Conservation (phyloP, 2,329 filamentous ascomycete genomes). For the Mollisia scopiformis region DNA sequence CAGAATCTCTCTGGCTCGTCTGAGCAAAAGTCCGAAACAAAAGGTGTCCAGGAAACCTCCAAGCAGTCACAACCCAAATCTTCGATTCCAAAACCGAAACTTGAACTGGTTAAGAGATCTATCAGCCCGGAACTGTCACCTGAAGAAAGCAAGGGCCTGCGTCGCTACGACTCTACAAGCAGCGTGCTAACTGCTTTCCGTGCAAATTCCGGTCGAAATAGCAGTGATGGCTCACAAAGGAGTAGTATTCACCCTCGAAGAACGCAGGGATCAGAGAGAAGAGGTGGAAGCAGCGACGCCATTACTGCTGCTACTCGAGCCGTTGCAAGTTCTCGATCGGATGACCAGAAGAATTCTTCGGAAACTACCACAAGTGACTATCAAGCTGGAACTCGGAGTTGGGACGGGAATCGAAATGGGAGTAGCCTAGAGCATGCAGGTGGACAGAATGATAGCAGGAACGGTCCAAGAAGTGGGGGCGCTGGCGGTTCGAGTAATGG, state of each 20-base stretch:
- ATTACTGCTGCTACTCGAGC: background rate
- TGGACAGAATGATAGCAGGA: background rate
- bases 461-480: background rate
- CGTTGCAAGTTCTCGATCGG: background rate
- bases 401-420: background rate
- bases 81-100: background rate
- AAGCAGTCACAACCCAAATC: background rate
- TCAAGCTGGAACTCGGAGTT: background rate
- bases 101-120: background rate
- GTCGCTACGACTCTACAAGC: background rate
- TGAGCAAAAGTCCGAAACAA: background rate
- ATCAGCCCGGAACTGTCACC: background rate
- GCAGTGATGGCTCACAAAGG: background rate
- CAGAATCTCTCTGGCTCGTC: background rate
- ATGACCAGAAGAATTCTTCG: background rate
- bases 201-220: background rate
- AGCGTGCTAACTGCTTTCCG: background rate
- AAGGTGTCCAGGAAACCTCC: background rate
- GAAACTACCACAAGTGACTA: background rate
- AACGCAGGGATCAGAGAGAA: background rate
- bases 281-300: background rate
- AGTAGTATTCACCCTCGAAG: background rate
- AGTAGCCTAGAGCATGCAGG: background rate
- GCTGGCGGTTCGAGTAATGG: background rate
- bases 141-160: background rate